A percentile compares a stretch with the other conserved stretches of the same genome.
Conservation (phyloP, 306 rosid species). For the Vigna angularis region DNA sequence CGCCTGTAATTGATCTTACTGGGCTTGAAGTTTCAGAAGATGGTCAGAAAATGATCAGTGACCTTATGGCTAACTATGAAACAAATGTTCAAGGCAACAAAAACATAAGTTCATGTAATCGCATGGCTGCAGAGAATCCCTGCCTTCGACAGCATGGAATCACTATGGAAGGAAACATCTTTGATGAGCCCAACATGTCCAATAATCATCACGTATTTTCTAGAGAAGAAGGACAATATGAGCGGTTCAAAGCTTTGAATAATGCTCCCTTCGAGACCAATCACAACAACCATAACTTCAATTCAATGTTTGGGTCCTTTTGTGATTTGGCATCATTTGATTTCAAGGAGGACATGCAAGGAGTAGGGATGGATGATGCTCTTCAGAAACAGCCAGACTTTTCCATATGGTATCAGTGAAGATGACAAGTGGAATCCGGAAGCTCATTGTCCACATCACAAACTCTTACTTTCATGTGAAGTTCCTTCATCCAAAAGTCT, state of each 20-base stretch:
- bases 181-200: slow-evolving; percentile 47
- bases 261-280: slow-evolving; percentile 59
- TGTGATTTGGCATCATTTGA: slow-evolving; percentile 62
- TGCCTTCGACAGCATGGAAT: slow-evolving; percentile 45
- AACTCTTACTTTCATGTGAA: slow-evolving; percentile 45
- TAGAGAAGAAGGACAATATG: slow-evolving; percentile 52
- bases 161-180: slow-evolving; percentile 57
- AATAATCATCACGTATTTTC: slow-evolving; percentile 51
- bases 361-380: slow-evolving; percentile 53
- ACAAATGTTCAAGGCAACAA: slow-evolving; percentile 57
- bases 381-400: slow-evolving; percentile 59
- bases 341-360: slow-evolving; percentile 59
- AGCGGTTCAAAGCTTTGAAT: slow-evolving; percentile 59
- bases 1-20: slow-evolving; percentile 54
- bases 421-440: slow-evolving; percentile 8
- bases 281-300: slow-evolving; percentile 47
- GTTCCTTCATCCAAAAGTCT: slow-evolving; percentile 33
- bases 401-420: slow-evolving; percentile 63
- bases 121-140: slow-evolving; percentile 43
- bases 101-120: slow-evolving; percentile 38
- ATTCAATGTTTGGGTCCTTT: slow-evolving; percentile 60
- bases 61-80: slow-evolving; percentile 66
- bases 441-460: background rate
- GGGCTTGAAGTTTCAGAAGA: slow-evolving; percentile 70
- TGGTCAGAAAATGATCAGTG: slow-evolving; percentile 61